Evolutionary conservation across 176 grass and related monocot genomes (phyloP).

Genomic region (Hyparrhenia diplandra): DNA sequence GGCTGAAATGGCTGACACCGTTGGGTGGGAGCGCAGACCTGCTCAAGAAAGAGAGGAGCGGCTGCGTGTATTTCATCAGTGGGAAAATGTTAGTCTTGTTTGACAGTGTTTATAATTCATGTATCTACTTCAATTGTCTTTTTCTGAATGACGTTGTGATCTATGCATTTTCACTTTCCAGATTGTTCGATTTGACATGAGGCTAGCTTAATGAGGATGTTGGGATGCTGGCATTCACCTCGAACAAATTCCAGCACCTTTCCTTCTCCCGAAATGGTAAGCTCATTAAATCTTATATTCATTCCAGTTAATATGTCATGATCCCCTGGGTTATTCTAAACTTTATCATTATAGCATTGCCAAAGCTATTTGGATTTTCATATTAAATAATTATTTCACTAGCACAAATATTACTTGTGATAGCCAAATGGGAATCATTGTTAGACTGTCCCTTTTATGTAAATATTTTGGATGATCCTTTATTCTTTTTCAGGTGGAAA

Average conservation of each 20-base stretch:
- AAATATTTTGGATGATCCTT: conserved; percentile 8
- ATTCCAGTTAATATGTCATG: background rate
- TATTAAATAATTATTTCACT: background rate
- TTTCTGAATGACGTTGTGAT: conserved; percentile 40
- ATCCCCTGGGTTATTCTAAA: background rate
- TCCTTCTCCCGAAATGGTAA: conserved; percentile 99
- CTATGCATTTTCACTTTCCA: conserved; percentile 53
- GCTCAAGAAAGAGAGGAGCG: conserved; percentile 94
- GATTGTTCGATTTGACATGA: conserved; percentile 97
- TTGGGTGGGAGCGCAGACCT: conserved; percentile 75
- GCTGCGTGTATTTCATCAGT: conserved; percentile 77
- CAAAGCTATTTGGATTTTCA: background rate
- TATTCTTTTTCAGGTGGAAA: conserved; percentile 68
- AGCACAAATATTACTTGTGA: background rate
- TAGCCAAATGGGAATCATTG: background rate
- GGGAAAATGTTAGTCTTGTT: conserved; percentile 75
- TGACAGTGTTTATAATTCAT: background rate
- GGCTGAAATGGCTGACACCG: conserved; percentile 78
- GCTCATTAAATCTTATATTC: conserved; percentile 2
- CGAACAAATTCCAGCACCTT: conserved; percentile 98
- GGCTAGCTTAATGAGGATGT: conserved; percentile 98
- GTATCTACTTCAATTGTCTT: background rate
- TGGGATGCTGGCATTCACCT: conserved; percentile 94
- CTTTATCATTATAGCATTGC: background rate
- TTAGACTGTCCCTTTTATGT: background rate